Percentiles rank a stretch among this genome's conserved stretches.
phyloP scores from a whole-genome alignment of 2,329 filamentous ascomycete genomes.

The Nothopassalora personata region DNA sequence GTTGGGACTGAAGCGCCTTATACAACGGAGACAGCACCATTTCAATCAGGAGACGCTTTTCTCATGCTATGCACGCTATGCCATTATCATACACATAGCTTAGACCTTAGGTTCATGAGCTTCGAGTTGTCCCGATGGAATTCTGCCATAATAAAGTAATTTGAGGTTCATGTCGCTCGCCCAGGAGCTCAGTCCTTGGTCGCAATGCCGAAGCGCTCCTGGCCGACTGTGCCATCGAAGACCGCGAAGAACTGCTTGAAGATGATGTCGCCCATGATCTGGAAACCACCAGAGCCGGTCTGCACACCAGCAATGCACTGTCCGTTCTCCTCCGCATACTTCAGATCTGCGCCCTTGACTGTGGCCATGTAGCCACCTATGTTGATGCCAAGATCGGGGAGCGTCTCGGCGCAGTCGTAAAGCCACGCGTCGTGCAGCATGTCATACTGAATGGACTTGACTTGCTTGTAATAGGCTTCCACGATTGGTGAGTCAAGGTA shows the following conservation, averaged over 20 bases:
- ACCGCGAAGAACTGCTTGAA: conserved; percentile 57
- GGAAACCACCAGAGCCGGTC: conserved; percentile 43
- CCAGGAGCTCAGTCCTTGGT: conserved; percentile 27
- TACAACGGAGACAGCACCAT: too few species aligned
- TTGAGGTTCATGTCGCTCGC: background rate
- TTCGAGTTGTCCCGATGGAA: background rate
- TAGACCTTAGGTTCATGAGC: background rate
- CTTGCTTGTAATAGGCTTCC: conserved; percentile 39
- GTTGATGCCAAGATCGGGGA: conserved; percentile 48
- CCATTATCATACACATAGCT: background rate
- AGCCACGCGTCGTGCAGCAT: conserved; percentile 39
- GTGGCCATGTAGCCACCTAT: conserved; percentile 47
- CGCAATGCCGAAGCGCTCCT: conserved; percentile 51
- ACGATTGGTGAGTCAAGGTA: conserved; percentile 46
- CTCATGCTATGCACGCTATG: background rate
- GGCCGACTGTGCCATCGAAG: conserved; percentile 45
- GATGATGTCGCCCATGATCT: conserved; percentile 60
- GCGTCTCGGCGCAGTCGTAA: conserved; percentile 38
- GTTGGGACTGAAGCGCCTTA: too few species aligned
- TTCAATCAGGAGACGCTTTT: background rate
- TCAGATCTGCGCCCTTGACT: conserved; percentile 40
- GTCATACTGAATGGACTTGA: conserved; percentile 36
- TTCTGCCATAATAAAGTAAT: background rate
- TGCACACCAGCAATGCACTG: conserved; percentile 67
- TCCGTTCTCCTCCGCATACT: conserved; percentile 46